A percentile compares a stretch with the other conserved stretches of the same genome.
Conservation (phyloP, 805 yeast genomes). For the Cyberlindnera bimundalis region DNA sequence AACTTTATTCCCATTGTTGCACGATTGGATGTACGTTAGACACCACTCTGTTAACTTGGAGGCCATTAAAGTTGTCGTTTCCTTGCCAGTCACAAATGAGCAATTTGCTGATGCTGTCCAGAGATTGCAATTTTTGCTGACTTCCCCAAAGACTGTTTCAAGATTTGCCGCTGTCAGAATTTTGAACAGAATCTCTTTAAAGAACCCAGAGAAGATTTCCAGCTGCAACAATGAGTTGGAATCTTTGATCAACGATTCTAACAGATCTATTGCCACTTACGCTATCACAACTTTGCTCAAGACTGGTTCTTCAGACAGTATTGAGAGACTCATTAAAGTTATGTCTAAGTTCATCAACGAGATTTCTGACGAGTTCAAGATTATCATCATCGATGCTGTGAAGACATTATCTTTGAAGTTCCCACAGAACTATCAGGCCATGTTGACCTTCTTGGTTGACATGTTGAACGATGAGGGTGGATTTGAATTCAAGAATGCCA, state of each 20-base stretch:
- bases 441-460: slow-evolving; percentile 78
- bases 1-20: slow-evolving; percentile 60
- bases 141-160: slow-evolving; percentile 87
- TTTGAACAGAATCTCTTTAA: slow-evolving; percentile 79
- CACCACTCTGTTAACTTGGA: slow-evolving; percentile 89
- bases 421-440: slow-evolving; percentile 83
- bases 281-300: slow-evolving; percentile 95
- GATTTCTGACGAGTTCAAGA: slow-evolving; percentile 92
- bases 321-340: slow-evolving; percentile 83
- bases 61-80: slow-evolving; percentile 61
- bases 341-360: slow-evolving; percentile 88
- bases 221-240: slow-evolving; percentile 85
- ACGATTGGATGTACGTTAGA: slow-evolving; percentile 71
- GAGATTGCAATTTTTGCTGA: slow-evolving; percentile 69
- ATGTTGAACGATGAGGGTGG: slow-evolving; percentile 91
- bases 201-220: slow-evolving; percentile 73
- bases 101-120: slow-evolving; percentile 68
- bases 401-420: slow-evolving; percentile 88
- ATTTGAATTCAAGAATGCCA: slow-evolving; percentile 75
- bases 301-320: slow-evolving; percentile 88
- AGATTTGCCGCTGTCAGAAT: slow-evolving; percentile 93
- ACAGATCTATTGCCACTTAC: slow-evolving; percentile 90
- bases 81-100: slow-evolving; percentile 49
- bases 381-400: slow-evolving; percentile 92
- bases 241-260: slow-evolving; percentile 78